phyloP scores from a whole-genome alignment of 2,329 filamentous ascomycete species.

The Ascochyta koolunga region DNA sequence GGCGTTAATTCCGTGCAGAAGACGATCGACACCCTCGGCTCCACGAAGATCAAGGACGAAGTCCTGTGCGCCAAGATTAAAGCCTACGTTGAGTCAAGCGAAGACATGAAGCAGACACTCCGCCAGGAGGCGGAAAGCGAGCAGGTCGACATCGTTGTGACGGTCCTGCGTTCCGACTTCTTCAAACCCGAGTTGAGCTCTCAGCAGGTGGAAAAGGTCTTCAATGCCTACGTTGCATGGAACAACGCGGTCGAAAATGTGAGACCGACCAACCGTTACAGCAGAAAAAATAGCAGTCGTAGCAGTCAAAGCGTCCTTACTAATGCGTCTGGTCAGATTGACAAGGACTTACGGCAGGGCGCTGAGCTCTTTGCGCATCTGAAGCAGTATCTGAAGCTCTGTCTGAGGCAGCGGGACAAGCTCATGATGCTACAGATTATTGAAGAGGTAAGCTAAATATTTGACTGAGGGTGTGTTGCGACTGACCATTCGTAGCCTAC shows the following conservation, averaged over 20 bases:
- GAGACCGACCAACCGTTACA: conserved; percentile 36
- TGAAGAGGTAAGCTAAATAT: conserved; percentile 66
- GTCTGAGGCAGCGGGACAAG: conserved; percentile 91
- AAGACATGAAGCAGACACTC: conserved; percentile 75
- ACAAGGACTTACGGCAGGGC: conserved; percentile 85
- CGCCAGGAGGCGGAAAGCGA: conserved; percentile 75
- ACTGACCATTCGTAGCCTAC: conserved; percentile 63
- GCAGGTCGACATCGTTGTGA: conserved; percentile 82
- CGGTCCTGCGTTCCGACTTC: conserved; percentile 78
- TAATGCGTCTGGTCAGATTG: conserved; percentile 56
- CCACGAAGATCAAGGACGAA: conserved; percentile 77
- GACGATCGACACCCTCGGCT: conserved; percentile 77
- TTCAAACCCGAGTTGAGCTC: conserved; percentile 73
- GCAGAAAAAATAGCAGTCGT: conserved; percentile 42
- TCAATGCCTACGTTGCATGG: conserved; percentile 96
- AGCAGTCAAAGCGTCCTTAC: conserved; percentile 37
- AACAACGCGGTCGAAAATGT: conserved; percentile 89
- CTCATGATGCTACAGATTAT: conserved; percentile 95
- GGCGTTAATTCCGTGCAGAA: conserved; percentile 86
- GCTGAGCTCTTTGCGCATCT: conserved; percentile 92
- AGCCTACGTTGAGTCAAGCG: conserved; percentile 75
- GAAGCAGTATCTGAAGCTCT: conserved; percentile 92
- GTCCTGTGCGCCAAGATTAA: conserved; percentile 82
- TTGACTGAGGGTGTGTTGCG: background rate
- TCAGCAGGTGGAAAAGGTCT: conserved; percentile 81